Percentiles rank a stretch among this genome's conserved stretches.
Conservation (phyloP, 495 filamentous ascomycete species). For the Gamarada debralockiae region DNA sequence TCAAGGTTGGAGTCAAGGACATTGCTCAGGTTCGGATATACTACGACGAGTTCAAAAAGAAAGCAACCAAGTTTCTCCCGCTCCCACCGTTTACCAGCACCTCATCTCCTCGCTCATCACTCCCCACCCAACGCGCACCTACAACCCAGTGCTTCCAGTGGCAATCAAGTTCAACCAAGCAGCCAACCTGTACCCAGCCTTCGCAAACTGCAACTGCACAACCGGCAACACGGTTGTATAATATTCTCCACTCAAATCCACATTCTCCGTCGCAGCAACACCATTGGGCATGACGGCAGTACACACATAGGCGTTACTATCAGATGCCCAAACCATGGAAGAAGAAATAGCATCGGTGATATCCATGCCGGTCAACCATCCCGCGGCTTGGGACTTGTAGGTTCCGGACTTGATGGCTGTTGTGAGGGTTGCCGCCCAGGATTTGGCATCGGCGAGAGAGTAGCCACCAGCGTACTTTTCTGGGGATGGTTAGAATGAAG, state of each 20-base stretch:
- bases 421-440: constrained; percentile 33
- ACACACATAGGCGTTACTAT: constrained; percentile 57
- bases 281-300: constrained; percentile 47
- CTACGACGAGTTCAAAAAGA: neutral
- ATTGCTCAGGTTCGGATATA: too few species aligned
- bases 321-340: constrained; percentile 50
- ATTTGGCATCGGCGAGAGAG: constrained; percentile 29
- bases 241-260: constrained; percentile 47
- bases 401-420: constrained; percentile 41
- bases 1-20: neutral
- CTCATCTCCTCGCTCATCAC: neutral
- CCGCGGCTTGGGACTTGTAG: constrained; percentile 38
- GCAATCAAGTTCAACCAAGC: constrained; percentile 20
- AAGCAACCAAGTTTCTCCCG: neutral
- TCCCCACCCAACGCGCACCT: neutral
- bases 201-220: constrained; percentile 60
- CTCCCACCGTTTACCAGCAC: neutral
- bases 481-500: constrained; percentile 18
- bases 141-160: constrained; percentile 7
- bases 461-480: constrained; percentile 34
- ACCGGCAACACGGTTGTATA: constrained; percentile 46
- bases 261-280: constrained; percentile 40
- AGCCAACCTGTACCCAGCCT: constrained; percentile 51
- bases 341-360: constrained; percentile 29
- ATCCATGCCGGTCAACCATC: constrained; percentile 46